Evolutionary conservation across 805 yeast species (phyloP).

Genomic region (Sungouiozyma ichnusensis): DNA sequence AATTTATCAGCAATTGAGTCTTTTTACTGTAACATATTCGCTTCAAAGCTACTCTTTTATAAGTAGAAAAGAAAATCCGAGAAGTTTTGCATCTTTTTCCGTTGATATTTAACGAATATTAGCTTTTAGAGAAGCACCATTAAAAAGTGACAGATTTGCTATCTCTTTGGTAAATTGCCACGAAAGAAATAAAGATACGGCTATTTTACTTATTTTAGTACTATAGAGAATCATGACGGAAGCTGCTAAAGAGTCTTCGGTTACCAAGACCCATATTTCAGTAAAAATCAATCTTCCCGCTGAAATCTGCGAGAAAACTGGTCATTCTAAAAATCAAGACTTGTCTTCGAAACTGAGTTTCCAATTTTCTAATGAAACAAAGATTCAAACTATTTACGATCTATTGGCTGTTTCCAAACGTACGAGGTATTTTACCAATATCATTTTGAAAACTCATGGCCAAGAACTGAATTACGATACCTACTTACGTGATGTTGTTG

Average conservation of each 20-base stretch:
- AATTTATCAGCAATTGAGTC: no score
- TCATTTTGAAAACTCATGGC: constrained; percentile 15
- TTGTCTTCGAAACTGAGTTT: constrained; percentile 12
- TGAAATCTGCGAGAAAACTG: constrained; percentile 1
- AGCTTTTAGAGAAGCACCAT: no score
- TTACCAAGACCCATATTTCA: constrained; percentile 6
- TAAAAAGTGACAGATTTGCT: no score
- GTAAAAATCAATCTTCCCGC: constrained; percentile 16
- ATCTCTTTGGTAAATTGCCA: no score
- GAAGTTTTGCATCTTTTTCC: no score
- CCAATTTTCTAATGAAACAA: constrained; percentile 20
- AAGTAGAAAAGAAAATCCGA: no score
- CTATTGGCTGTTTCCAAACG: constrained; percentile 18
- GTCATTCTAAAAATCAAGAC: constrained; percentile 7
- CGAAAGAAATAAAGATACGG: no score
- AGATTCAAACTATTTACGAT: constrained; percentile 18
- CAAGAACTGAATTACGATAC: constrained; percentile 12
- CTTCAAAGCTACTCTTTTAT: no score
- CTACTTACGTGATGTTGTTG: constrained; percentile 8
- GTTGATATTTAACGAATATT: no score
- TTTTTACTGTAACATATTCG: no score
- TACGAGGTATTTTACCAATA: constrained; percentile 24
- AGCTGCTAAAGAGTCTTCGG: neutral
- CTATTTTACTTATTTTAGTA: no score
- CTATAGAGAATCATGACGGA: no score